Evolutionary conservation across 2,329 filamentous ascomycete species (phyloP).

Genomic region (Magnaporthiopsis incrustans): DNA sequence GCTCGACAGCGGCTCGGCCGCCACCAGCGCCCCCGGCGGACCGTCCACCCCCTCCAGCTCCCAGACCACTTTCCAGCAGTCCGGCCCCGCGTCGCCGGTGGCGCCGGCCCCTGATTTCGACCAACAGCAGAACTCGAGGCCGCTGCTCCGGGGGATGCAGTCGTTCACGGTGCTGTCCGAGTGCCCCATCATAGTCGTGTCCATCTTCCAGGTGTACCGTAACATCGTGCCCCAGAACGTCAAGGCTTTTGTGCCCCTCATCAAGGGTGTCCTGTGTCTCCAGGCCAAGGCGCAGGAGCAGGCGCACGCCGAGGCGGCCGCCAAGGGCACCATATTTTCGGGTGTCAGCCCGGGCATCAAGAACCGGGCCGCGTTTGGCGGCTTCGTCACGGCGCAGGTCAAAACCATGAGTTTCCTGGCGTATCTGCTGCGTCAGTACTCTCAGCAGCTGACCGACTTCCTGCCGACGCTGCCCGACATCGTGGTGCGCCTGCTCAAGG

Average conservation of each 20-base stretch:
- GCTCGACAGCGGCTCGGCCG: conserved; percentile 66
- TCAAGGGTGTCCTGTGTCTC: conserved; percentile 80
- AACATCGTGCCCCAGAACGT: conserved; percentile 75
- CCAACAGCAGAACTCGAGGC: conserved; percentile 73
- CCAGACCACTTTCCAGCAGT: conserved; percentile 64
- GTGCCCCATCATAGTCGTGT: conserved; percentile 97
- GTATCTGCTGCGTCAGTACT: conserved; percentile 82
- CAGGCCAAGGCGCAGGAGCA: conserved; percentile 91
- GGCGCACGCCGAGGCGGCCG: conserved; percentile 77
- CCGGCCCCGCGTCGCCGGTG: conserved; percentile 79
- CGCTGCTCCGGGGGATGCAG: conserved; percentile 87
- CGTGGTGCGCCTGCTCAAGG: conserved; percentile 82
- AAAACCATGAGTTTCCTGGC: conserved; percentile 99
- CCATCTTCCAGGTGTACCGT: conserved; percentile 91
- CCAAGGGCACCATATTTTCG: conserved; percentile 75
- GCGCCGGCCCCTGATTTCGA: conserved; percentile 73
- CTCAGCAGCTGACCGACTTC: conserved; percentile 81
- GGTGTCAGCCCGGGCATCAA: conserved; percentile 91
- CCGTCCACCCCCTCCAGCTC: conserved; percentile 61
- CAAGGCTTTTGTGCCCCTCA: conserved; percentile 84
- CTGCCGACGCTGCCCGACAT: conserved; percentile 78
- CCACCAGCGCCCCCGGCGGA: conserved; percentile 39
- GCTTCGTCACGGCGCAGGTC: conserved; percentile 95
- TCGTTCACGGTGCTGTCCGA: conserved; percentile 98
- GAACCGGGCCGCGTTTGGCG: conserved; percentile 88